Evolutionary conservation across 352 stramenopile species (phyloP).

Genomic region (Phytophthora niederhauseri): DNA sequence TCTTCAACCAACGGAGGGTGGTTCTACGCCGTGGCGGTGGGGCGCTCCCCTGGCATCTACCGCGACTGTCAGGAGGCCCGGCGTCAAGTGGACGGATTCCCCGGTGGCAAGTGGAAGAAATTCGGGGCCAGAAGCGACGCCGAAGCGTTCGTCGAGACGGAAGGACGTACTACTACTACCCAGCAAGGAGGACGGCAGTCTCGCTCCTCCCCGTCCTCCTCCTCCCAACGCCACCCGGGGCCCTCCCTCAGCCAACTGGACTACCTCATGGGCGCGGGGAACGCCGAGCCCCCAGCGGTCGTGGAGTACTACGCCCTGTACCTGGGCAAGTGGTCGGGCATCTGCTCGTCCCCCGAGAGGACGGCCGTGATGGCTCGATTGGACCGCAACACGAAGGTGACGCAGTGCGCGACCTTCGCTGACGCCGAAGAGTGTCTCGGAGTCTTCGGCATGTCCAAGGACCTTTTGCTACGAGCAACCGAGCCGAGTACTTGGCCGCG

Average conservation of each 20-base stretch:
- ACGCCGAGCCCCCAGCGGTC: neutral
- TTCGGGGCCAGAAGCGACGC: slow-evolving; percentile 3
- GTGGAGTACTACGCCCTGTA: slow-evolving; percentile 3
- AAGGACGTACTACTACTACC: too few relatives aligned
- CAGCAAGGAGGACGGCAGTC: too few relatives aligned
- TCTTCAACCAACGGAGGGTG: too few relatives aligned
- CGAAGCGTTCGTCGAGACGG: neutral
- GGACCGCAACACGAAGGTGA: neutral
- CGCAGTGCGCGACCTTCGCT: neutral
- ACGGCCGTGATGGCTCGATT: neutral
- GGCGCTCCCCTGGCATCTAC: neutral
- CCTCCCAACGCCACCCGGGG: too few relatives aligned
- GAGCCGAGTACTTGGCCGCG: slow-evolving; percentile 18
- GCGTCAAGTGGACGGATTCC: neutral
- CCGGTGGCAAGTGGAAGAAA: slow-evolving; percentile 14
- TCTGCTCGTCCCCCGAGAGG: slow-evolving; percentile 7
- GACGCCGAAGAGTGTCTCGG: slow-evolving; percentile 5
- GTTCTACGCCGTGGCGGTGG: slow-evolving; percentile 1
- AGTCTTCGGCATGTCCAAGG: slow-evolving; percentile 1
- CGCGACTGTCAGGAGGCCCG: neutral
- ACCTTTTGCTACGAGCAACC: slow-evolving; percentile 16
- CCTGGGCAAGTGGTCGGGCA: slow-evolving; percentile 4
- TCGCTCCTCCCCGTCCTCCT: too few relatives aligned
- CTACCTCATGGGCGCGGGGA: slow-evolving; percentile 4
- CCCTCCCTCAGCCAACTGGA: neutral